Conservation (phyloP, 306 rosid genomes). For the Crataegus laevigata region DNA sequence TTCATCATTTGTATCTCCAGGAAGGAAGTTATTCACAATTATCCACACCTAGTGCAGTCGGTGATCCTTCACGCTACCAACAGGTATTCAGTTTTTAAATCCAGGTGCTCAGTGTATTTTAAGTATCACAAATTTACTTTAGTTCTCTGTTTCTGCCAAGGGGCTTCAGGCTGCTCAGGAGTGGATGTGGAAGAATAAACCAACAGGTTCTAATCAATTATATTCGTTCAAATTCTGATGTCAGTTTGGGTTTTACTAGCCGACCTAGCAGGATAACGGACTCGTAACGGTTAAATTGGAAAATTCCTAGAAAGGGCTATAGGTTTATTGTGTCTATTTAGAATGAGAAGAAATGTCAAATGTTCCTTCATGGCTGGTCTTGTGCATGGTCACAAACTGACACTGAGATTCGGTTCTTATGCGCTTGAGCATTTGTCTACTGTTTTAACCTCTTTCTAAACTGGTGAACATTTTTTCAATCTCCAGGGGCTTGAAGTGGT, state of each 20-base stretch:
- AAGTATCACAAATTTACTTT: conserved; percentile 3
- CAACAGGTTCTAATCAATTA: conserved; percentile 52
- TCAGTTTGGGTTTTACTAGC: background rate
- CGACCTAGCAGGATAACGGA: background rate
- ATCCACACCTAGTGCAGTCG: conserved; percentile 28
- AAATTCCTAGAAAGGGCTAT: background rate
- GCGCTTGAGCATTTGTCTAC: background rate
- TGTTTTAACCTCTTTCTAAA: background rate
- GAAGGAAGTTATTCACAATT: conserved; percentile 49
- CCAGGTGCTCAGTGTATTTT: background rate
- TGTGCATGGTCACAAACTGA: background rate
- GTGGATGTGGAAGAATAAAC: conserved; percentile 80
- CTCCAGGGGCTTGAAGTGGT: conserved; percentile 33
- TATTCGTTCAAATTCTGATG: conserved; percentile 4
- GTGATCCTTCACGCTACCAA: conserved; percentile 48
- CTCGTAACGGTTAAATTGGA: background rate
- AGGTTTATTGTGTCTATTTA: background rate
- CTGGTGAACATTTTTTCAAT: background rate
- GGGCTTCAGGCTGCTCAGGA: conserved; percentile 62
- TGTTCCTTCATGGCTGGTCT: background rate
- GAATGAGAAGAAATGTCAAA: background rate
- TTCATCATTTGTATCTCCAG: conserved; percentile 25
- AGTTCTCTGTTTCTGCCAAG: conserved; percentile 31
- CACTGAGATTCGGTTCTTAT: background rate
- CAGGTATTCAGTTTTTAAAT: conserved; percentile 27